These are phyloP conservation scores for Primulina huaijiensis DNA, from an alignment of 257 asterid genomes.

Conservation along the genomic window DNA sequence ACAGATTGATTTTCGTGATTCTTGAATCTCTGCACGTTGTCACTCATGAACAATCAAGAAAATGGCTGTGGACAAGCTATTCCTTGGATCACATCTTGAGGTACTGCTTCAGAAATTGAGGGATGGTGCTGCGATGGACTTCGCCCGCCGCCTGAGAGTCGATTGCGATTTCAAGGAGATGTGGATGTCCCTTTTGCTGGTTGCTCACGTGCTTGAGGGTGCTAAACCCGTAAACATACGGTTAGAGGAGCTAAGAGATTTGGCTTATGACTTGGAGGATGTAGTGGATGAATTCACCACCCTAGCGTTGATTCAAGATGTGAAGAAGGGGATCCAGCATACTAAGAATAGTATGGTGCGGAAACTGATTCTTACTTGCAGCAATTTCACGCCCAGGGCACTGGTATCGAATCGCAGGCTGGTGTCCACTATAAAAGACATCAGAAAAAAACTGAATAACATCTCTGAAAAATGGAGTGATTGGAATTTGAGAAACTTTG, in stretches of 20 bases:
- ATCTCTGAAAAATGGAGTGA: not conserved
- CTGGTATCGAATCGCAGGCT: not conserved
- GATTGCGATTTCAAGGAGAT: constrained; percentile 1
- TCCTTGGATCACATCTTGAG: constrained; percentile 1
- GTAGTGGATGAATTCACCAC: constrained; percentile 23
- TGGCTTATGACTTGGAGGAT: constrained; percentile 17
- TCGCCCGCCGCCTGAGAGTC: not conserved
- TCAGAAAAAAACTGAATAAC: constrained; percentile 10
- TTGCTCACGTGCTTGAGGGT: constrained; percentile 24
- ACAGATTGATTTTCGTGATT: too few species aligned
- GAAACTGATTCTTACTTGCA: not conserved
- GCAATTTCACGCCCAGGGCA: not conserved
- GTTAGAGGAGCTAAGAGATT: constrained; percentile 11
- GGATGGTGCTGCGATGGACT: constrained; percentile 2
- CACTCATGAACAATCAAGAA: not conserved
- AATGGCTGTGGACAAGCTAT: constrained; percentile 13
- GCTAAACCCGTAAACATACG: constrained; percentile 19
- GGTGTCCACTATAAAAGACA: constrained; percentile 4
- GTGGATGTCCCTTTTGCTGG: not conserved
- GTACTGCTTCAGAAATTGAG: constrained; percentile 1
- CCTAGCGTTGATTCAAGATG: constrained; percentile 12
- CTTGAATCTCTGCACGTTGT: too few species aligned
- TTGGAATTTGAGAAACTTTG: not conserved
- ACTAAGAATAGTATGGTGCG: constrained; percentile 4
- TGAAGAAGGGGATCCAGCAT: constrained; percentile 4